Percentiles rank a stretch among this genome's conserved stretches.
These are phyloP conservation scores for Ogataea pilisensis DNA, from an alignment of 805 yeast genomes.

Conservation along the genomic window DNA sequence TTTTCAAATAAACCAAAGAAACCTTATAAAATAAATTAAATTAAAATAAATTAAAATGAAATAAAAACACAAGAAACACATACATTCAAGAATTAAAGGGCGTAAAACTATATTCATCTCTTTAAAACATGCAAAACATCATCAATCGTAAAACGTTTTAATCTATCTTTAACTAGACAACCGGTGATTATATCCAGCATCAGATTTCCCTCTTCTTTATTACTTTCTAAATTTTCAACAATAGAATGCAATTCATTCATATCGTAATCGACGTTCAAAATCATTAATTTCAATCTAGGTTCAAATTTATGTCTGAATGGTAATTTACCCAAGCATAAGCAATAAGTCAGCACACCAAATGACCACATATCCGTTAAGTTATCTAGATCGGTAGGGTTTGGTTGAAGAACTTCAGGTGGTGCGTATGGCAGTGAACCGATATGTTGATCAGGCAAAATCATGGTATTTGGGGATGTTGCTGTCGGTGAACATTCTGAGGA, in stretches of 20 bases:
- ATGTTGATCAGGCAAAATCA: constrained; percentile 51
- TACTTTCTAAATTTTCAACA: constrained; percentile 2
- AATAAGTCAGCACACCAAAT: constrained; percentile 71
- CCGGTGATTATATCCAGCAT: constrained; percentile 39
- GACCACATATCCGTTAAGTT: constrained; percentile 89
- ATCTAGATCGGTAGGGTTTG: constrained; percentile 54
- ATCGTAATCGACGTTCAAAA: constrained; percentile 62
- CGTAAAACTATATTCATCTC: neutral
- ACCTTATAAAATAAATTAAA: too few species aligned
- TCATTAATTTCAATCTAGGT: constrained; percentile 71
- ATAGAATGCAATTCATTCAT: constrained; percentile 16
- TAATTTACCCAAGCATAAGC: constrained; percentile 66
- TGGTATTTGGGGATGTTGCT: neutral
- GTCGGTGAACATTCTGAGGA: constrained; percentile 11
- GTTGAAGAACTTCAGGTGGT: constrained; percentile 74
- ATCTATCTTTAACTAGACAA: constrained; percentile 49
- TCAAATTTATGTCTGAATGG: constrained; percentile 86
- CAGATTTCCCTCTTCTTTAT: neutral
- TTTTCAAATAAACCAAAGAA: too few species aligned
- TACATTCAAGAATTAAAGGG: neutral
- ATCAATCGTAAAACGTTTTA: constrained; percentile 49
- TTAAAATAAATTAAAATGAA: neutral
- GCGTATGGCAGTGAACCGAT: constrained; percentile 93
- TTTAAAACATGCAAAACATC: constrained; percentile 26
- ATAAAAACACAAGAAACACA: neutral